Conservation (phyloP, 2,329 filamentous ascomycete genomes). For the Penicillium hordei region DNA sequence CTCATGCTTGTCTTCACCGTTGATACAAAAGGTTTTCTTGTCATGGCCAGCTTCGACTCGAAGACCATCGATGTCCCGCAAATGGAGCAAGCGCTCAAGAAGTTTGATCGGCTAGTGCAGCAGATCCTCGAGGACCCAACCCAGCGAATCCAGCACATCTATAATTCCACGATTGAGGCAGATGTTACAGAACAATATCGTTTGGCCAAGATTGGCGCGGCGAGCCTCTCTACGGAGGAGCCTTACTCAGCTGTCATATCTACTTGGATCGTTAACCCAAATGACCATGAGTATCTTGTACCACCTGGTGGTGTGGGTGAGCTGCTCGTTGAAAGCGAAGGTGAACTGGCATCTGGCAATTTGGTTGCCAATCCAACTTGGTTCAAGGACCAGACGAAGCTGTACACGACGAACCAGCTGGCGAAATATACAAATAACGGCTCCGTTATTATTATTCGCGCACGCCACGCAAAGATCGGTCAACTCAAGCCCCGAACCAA, state of each 20-base stretch:
- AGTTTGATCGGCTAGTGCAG: conserved; percentile 43
- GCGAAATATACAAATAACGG: background rate
- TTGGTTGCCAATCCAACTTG: background rate
- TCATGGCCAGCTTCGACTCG: conserved; percentile 65
- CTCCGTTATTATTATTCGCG: conserved; percentile 1
- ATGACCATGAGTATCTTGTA: background rate
- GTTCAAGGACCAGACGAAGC: background rate
- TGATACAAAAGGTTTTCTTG: conserved; percentile 56
- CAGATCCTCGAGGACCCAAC: background rate
- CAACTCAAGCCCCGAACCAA: background rate
- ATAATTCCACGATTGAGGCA: background rate
- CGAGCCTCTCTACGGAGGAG: background rate
- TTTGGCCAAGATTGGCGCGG: background rate
- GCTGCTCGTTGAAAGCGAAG: background rate
- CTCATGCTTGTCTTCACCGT: conserved; percentile 64
- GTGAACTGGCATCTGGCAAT: background rate
- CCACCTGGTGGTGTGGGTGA: conserved; percentile 1
- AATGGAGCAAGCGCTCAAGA: conserved; percentile 51
- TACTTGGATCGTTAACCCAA: conserved; percentile 4
- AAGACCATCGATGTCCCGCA: conserved; percentile 50
- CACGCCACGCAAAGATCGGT: background rate
- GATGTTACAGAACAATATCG: conserved; percentile 1
- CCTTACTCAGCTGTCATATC: background rate
- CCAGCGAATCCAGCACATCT: conserved; percentile 3
- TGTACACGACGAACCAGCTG: background rate